Conservation (phyloP, 73 alveolate genomes). For the Tetrahymena thermophila region DNA sequence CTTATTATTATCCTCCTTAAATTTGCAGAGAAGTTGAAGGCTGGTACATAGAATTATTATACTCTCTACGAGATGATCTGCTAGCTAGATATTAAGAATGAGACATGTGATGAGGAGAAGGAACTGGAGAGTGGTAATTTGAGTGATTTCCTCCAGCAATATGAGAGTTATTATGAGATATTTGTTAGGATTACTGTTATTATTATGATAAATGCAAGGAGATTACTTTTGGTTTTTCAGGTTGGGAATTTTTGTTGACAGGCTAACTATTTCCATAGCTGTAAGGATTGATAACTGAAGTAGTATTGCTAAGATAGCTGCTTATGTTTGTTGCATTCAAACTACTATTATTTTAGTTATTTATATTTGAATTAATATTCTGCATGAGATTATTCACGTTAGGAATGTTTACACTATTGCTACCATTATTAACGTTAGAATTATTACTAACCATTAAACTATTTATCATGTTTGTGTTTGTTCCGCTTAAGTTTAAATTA, state of each 20-base stretch:
- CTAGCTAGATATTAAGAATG: background rate
- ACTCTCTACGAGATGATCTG: background rate
- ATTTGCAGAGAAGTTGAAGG: background rate
- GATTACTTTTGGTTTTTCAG: background rate
- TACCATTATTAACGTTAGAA: background rate
- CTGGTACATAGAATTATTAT: background rate
- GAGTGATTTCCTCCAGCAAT: background rate
- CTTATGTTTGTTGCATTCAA: background rate
- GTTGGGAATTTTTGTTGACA: background rate
- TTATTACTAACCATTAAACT: background rate
- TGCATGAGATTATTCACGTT: background rate
- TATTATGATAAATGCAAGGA: background rate
- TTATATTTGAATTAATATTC: background rate
- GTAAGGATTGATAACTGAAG: background rate
- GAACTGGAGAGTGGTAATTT: background rate
- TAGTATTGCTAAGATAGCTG: background rate
- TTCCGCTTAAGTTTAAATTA: background rate
- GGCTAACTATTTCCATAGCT: background rate
- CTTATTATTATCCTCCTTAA: background rate
- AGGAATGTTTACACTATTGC: background rate
- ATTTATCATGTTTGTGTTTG: background rate
- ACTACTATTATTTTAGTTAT: background rate
- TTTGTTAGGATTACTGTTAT: background rate
- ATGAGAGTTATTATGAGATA: background rate
- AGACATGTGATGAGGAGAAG: background rate